These are phyloP conservation scores for Ceratocystis albifundus DNA, from an alignment of 2,329 filamentous ascomycete genomes.

Conservation along the genomic window DNA sequence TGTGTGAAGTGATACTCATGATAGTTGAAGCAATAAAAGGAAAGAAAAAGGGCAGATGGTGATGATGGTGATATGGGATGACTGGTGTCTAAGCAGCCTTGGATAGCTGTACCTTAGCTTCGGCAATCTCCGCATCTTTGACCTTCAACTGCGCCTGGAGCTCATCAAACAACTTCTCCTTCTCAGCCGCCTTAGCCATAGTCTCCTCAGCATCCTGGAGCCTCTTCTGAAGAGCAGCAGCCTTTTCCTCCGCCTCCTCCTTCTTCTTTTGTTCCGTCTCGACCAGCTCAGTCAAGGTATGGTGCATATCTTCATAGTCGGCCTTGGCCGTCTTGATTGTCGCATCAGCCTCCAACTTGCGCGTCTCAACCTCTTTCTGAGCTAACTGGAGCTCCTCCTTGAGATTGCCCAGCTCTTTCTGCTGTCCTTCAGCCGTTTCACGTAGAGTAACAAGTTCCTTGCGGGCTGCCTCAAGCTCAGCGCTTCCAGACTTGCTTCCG, in stretches of 20 bases:
- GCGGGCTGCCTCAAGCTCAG: conserved; percentile 42
- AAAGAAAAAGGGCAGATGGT: conserved; percentile 13
- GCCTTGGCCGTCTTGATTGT: conserved; percentile 44
- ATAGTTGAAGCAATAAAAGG: conserved; percentile 11
- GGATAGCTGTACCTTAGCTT: conserved; percentile 41
- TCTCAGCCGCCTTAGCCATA: conserved; percentile 33
- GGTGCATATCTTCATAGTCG: conserved; percentile 53
- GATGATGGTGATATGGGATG: conserved; percentile 19
- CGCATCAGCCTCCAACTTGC: conserved; percentile 40
- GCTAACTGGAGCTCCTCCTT: conserved; percentile 38
- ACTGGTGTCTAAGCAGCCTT: conserved; percentile 23
- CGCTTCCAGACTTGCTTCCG: conserved; percentile 42
- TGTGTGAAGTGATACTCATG: conserved; percentile 9
- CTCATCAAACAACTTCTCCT: conserved; percentile 39
- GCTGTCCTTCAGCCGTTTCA: conserved; percentile 36
- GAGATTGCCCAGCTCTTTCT: conserved; percentile 30
- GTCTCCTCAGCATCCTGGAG: conserved; percentile 18
- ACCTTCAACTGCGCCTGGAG: conserved; percentile 47
- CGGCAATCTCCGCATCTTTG: conserved; percentile 52
- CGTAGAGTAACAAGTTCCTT: conserved; percentile 40
- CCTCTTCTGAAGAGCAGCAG: conserved; percentile 37
- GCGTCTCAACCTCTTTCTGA: conserved; percentile 43
- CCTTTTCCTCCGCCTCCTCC: conserved; percentile 41
- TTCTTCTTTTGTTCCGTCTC: conserved; percentile 47
- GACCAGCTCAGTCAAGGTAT: conserved; percentile 48